These are phyloP conservation scores for Yarrowia sp. DNA, from an alignment of 805 yeast genomes.

Conservation along the genomic window DNA sequence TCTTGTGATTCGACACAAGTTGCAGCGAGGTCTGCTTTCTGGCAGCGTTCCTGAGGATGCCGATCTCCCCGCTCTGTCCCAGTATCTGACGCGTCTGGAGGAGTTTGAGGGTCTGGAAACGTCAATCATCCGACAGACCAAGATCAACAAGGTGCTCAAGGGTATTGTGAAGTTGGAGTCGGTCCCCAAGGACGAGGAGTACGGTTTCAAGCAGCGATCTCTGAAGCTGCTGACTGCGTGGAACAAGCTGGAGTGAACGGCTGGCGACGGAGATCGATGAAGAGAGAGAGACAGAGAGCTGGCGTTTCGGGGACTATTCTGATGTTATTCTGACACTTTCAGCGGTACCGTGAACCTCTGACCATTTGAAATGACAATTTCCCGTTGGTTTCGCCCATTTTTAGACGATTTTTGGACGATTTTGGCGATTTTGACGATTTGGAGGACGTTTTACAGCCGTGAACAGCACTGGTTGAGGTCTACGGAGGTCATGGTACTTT, in stretches of 20 bases:
- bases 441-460: neutral
- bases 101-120: conserved; percentile 34
- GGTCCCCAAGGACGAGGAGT: conserved; percentile 36
- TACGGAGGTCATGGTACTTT: neutral
- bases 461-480: neutral
- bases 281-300: no score
- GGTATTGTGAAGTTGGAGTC: conserved; percentile 34
- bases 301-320: neutral
- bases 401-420: neutral
- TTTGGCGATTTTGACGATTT: neutral
- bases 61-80: conserved; percentile 32
- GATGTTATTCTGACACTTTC: neutral
- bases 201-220: conserved; percentile 35
- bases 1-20: conserved; percentile 35
- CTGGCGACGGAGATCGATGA: neutral
- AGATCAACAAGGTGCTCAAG: conserved; percentile 39
- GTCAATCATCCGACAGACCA: conserved; percentile 36
- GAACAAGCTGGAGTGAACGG: conserved; percentile 6
- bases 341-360: neutral
- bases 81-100: conserved; percentile 34
- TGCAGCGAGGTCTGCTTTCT: conserved; percentile 31
- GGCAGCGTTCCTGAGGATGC: conserved; percentile 29
- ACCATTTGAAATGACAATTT: neutral
- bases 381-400: neutral
- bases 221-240: conserved; percentile 29